These are phyloP conservation scores for Macaranga tanarius DNA, from an alignment of 441 rosid genomes.

Conservation along the genomic window DNA sequence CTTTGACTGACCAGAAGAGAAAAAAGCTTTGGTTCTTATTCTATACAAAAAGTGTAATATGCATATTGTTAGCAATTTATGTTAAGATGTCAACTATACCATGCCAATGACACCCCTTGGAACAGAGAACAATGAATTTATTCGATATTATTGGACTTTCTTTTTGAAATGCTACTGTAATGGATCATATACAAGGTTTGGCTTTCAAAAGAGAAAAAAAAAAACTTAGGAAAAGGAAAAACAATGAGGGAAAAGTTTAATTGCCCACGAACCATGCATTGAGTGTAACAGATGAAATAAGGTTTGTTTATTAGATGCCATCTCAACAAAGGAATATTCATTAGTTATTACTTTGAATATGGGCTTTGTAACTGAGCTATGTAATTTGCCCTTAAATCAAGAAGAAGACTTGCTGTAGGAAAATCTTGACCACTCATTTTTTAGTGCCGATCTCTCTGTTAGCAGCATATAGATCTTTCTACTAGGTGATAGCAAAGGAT, in stretches of 20 bases:
- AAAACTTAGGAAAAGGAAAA: not conserved
- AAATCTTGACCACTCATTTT: not conserved
- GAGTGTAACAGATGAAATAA: not conserved
- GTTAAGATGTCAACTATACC: too few relatives aligned
- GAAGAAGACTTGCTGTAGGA: not conserved
- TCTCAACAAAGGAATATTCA: not conserved
- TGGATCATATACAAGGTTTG: not conserved
- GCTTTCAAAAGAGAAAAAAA: not conserved
- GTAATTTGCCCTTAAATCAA: not conserved
- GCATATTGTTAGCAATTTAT: not conserved
- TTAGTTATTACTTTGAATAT: not conserved
- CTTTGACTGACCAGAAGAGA: not conserved
- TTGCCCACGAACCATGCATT: not conserved
- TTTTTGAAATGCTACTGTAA: not conserved
- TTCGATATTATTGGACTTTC: not conserved
- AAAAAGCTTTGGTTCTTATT: not conserved
- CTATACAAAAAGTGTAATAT: not conserved
- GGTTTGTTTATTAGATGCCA: not conserved
- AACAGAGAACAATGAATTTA: not conserved
- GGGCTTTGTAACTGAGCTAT: not conserved
- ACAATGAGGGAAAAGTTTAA: not conserved
- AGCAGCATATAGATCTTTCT: too few relatives aligned
- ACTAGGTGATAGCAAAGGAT: too few relatives aligned
- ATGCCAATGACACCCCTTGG: not conserved
- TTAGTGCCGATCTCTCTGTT: not conserved